Conservation (phyloP, 257 asterid species). For the Solanum gracilifrons region DNA sequence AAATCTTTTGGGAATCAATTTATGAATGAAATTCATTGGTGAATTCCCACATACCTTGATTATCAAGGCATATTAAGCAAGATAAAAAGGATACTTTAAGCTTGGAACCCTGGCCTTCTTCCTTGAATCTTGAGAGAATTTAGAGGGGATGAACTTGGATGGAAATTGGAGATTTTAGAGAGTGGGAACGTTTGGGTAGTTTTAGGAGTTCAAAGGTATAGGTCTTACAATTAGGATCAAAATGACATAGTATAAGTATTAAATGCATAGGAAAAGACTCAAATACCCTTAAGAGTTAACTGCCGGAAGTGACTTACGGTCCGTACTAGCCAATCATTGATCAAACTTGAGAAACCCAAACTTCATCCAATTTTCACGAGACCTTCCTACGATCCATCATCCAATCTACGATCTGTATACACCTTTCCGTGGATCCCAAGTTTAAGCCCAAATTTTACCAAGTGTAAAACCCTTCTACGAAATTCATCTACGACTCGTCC, state of each 20-base stretch:
- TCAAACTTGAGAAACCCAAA: neutral
- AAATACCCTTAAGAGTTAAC: neutral
- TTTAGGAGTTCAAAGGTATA: neutral
- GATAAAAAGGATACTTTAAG: neutral
- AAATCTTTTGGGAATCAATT: neutral
- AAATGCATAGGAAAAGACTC: neutral
- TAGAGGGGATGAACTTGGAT: neutral
- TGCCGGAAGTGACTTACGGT: neutral
- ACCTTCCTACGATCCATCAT: neutral
- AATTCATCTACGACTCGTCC: too few relatives aligned
- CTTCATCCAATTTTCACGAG: neutral
- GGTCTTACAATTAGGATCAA: neutral
- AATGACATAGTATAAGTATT: too few relatives aligned
- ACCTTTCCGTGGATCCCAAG: too few relatives aligned
- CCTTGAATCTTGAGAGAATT: neutral
- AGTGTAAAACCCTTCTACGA: too few relatives aligned
- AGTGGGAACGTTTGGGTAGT: neutral
- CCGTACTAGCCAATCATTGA: neutral
- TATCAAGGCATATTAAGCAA: too few relatives aligned
- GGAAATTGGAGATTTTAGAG: neutral
- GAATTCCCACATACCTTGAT: neutral
- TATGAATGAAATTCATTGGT: neutral
- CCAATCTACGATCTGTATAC: neutral
- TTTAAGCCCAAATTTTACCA: too few relatives aligned
- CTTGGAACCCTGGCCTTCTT: neutral